Conservation (phyloP, 1,284 basidiomycete species). For the Heterobasidion irregulare region DNA sequence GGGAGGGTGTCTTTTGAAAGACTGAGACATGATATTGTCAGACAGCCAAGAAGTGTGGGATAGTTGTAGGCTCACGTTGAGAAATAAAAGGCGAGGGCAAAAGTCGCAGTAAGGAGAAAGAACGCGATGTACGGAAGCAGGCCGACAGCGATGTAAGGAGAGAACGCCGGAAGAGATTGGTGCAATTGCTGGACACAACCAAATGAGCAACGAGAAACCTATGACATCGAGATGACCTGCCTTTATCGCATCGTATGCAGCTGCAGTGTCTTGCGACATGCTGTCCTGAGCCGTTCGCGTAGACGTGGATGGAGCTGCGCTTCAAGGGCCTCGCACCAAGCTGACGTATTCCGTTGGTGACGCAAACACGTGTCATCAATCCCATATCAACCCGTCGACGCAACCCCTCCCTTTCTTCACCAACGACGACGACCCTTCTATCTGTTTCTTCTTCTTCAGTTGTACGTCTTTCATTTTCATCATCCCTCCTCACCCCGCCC, state of each 20-base stretch:
- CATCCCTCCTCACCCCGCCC: not conserved
- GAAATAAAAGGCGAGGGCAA: slow-evolving; percentile 81
- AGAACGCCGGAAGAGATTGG: slow-evolving; percentile 50
- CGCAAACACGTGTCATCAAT: slow-evolving; percentile 43
- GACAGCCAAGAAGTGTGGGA: not conserved
- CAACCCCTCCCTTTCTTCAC: slow-evolving; percentile 7
- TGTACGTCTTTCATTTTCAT: not conserved
- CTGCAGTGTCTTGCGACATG: slow-evolving; percentile 23
- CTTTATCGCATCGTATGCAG: slow-evolving; percentile 30
- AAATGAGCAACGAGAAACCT: slow-evolving; percentile 1
- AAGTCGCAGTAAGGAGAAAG: slow-evolving; percentile 63
- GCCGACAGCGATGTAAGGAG: slow-evolving; percentile 55
- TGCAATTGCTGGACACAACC: slow-evolving; percentile 36
- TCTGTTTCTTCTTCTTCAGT: slow-evolving; percentile 8
- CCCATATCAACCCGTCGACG: slow-evolving; percentile 31
- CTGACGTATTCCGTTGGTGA: slow-evolving; percentile 25
- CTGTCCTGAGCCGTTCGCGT: slow-evolving; percentile 6
- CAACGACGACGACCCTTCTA: slow-evolving; percentile 6
- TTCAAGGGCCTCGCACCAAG: slow-evolving; percentile 4
- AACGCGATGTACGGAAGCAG: slow-evolving; percentile 71
- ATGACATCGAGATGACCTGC: slow-evolving; percentile 19
- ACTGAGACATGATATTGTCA: slow-evolving; percentile 27
- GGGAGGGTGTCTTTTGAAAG: slow-evolving; percentile 65
- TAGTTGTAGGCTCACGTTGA: slow-evolving; percentile 57
- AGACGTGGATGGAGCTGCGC: slow-evolving; percentile 16